phyloP scores from a whole-genome alignment of 2,329 filamentous ascomycete genomes.

The Podosphaera xanthii region DNA sequence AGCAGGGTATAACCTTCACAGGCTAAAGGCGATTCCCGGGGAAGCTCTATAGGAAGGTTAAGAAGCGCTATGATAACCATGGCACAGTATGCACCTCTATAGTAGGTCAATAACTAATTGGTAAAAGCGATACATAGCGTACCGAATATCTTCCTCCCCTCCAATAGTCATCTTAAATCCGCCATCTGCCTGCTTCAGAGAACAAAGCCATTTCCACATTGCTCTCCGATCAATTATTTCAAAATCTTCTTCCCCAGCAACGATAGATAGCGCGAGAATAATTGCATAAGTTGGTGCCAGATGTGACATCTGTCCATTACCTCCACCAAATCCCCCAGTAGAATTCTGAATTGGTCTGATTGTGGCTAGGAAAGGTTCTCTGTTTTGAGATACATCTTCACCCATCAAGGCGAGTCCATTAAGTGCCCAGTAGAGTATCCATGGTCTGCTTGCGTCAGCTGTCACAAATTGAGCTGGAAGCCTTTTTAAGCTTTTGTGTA shows the following conservation, averaged over 20 bases:
- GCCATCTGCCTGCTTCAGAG: slow-evolving; percentile 66
- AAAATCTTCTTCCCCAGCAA: slow-evolving; percentile 53
- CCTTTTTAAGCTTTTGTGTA: slow-evolving; percentile 31
- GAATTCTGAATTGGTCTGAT: slow-evolving; percentile 63
- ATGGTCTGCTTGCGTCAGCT: slow-evolving; percentile 73
- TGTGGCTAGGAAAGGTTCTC: slow-evolving; percentile 48
- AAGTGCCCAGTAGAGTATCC: slow-evolving; percentile 86
- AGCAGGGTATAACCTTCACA: slow-evolving; percentile 36
- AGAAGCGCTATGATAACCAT: slow-evolving; percentile 66
- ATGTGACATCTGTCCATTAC: slow-evolving; percentile 77
- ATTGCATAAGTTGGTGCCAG: slow-evolving; percentile 75
- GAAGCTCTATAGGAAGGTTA: slow-evolving; percentile 59
- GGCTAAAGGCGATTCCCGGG: slow-evolving; percentile 45
- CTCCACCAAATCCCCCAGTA: slow-evolving; percentile 73
- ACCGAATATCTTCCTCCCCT: slow-evolving; percentile 84
- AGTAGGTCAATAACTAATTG: neutral
- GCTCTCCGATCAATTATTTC: slow-evolving; percentile 55
- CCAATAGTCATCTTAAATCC: slow-evolving; percentile 74
- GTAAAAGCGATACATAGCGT: slow-evolving; percentile 14
- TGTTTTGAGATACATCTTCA: slow-evolving; percentile 44
- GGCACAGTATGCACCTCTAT: slow-evolving; percentile 75
- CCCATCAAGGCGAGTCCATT: slow-evolving; percentile 54
- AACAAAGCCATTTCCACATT: slow-evolving; percentile 81
- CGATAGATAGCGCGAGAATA: slow-evolving; percentile 53
- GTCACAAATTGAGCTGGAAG: slow-evolving; percentile 49